Percentiles rank a stretch among this genome's conserved stretches.
phyloP scores from a whole-genome alignment of 2,329 filamentous ascomycete genomes.

The Bretziella fagacearum region DNA sequence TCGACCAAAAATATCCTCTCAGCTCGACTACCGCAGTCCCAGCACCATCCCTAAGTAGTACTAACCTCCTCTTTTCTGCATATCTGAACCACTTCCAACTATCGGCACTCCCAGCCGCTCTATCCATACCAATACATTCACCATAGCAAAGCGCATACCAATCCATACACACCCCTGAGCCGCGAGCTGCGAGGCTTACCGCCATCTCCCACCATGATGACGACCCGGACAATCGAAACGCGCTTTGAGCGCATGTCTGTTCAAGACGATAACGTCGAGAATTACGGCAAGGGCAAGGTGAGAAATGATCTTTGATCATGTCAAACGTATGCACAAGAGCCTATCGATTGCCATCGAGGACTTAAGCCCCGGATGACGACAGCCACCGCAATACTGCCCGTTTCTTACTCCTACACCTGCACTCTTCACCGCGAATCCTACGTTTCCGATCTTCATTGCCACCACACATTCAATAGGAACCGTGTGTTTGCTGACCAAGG shows the following conservation, averaged over 20 bases:
- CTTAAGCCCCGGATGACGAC: neutral
- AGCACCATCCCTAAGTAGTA: no score
- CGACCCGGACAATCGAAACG: conserved; percentile 63
- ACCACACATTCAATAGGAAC: no score
- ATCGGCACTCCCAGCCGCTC: no score
- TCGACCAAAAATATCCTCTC: no score
- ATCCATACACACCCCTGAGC: neutral
- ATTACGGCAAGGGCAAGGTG: conserved; percentile 66
- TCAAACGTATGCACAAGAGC: neutral
- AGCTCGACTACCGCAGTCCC: no score
- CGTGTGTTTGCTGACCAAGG: conserved; percentile 4
- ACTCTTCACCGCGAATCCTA: neutral
- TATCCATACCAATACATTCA: no score
- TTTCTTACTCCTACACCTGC: neutral
- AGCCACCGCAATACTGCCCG: neutral
- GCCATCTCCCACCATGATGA: conserved; percentile 30
- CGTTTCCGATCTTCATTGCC: no score
- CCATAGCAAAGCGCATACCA: neutral
- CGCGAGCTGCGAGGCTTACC: neutral
- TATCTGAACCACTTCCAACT: no score
- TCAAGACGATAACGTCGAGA: conserved; percentile 63
- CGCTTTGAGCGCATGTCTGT: conserved; percentile 83
- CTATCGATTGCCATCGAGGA: neutral
- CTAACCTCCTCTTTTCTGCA: no score
- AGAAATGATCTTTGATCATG: conserved; percentile 14